Evolutionary conservation across 1,284 basidiomycete genomes (phyloP).

Genomic region (Malassezia brasiliensis): DNA sequence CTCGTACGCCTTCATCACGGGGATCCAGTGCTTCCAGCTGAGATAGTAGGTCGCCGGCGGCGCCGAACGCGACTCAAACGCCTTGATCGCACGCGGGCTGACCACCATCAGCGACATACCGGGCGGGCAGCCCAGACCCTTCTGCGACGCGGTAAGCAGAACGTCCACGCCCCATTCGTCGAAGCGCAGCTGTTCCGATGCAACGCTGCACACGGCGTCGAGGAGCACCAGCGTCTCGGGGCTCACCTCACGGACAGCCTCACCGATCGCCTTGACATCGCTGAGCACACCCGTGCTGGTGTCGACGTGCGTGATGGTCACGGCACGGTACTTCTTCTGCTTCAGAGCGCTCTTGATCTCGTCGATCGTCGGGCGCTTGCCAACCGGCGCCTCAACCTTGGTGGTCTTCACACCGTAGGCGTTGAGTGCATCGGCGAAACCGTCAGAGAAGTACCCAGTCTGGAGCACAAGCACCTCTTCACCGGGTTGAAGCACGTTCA

Average conservation of each 20-base stretch:
- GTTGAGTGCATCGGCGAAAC: constrained; percentile 50
- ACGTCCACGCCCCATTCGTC: constrained; percentile 90
- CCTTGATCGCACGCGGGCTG: constrained; percentile 68
- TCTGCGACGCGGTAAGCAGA: constrained; percentile 81
- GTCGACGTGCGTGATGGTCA: constrained; percentile 82
- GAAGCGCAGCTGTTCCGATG: constrained; percentile 84
- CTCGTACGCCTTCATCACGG: constrained; percentile 48
- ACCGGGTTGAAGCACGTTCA: constrained; percentile 69
- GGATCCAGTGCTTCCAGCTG: constrained; percentile 50
- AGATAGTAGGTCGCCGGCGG: constrained; percentile 75
- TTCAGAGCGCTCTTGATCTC: constrained; percentile 65
- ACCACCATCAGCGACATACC: constrained; percentile 79
- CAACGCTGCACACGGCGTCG: constrained; percentile 91
- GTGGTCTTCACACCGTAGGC: constrained; percentile 86
- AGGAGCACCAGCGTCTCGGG: constrained; percentile 77
- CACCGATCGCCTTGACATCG: constrained; percentile 67
- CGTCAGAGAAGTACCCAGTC: constrained; percentile 47
- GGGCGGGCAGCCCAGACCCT: constrained; percentile 89
- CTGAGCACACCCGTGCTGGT: constrained; percentile 64
- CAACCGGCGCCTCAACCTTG: constrained; percentile 71
- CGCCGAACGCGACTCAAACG: constrained; percentile 61
- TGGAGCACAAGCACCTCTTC: constrained; percentile 72
- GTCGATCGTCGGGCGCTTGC: constrained; percentile 59
- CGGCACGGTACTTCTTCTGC: constrained; percentile 74
- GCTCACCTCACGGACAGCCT: constrained; percentile 65